phyloP scores from a whole-genome alignment of 2,329 filamentous ascomycete species.

The Orbilia ellipsospora region DNA sequence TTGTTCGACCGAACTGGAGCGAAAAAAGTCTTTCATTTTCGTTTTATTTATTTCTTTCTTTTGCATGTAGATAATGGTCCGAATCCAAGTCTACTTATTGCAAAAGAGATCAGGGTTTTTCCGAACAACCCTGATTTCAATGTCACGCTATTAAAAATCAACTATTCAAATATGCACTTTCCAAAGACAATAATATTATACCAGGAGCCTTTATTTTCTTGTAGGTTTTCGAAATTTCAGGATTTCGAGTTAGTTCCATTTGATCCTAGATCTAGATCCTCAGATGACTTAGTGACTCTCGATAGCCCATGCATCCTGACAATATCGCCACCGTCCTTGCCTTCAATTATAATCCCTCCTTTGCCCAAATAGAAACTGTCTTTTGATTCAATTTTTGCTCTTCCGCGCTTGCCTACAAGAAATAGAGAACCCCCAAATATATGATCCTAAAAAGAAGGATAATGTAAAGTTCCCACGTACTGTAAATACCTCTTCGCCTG shows the following conservation, averaged over 20 bases:
- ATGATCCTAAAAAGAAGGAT: no score
- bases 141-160: neutral
- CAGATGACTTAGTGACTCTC: neutral
- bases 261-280: constrained; percentile 12
- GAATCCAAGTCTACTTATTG: neutral
- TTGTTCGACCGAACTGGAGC: constrained; percentile 42
- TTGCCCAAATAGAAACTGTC: neutral
- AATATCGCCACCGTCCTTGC: constrained; percentile 22
- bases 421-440: no score
- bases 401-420: constrained; percentile 10
- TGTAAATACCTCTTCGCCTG: constrained; percentile 6
- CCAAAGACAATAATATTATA: constrained; percentile 12
- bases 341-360: neutral
- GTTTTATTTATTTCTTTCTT: constrained; percentile 12
- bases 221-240: neutral
- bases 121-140: constrained; percentile 6
- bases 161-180: constrained; percentile 13
- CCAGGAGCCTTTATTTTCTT: no score
- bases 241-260: neutral
- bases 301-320: neutral
- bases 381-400: neutral
- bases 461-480: neutral
- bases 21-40: constrained; percentile 25
- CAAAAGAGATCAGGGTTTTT: constrained; percentile 24
- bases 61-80: constrained; percentile 20